phyloP scores from a whole-genome alignment of 2,329 filamentous ascomycete species.

The Acarospora socialis region DNA sequence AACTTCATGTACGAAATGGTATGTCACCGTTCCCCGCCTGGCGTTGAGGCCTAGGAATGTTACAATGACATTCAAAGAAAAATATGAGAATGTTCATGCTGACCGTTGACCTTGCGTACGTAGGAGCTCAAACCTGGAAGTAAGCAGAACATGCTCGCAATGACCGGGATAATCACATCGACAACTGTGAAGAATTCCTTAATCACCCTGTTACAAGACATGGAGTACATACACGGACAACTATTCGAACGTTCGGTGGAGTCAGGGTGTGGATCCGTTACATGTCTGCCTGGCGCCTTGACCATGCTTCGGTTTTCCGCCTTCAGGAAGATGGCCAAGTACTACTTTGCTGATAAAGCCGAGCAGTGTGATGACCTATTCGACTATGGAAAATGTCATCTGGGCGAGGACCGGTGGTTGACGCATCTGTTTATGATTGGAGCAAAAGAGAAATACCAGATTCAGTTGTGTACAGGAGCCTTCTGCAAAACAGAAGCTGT shows the following conservation, averaged over 20 bases:
- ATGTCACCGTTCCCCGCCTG: conserved; percentile 1
- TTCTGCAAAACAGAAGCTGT: conserved; percentile 98
- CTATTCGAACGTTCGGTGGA: conserved; percentile 92
- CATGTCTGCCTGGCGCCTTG: conserved; percentile 85
- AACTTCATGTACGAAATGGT: conserved; percentile 97
- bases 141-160: conserved; percentile 82
- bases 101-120: background rate
- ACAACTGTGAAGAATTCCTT: conserved; percentile 79
- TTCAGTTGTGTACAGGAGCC: conserved; percentile 92
- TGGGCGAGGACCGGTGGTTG: conserved; percentile 92
- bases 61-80: conserved; percentile 3
- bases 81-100: background rate
- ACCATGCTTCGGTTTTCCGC: conserved; percentile 94
- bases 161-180: conserved; percentile 94
- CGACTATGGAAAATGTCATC: conserved; percentile 87
- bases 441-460: conserved; percentile 82
- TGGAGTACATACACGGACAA: conserved; percentile 96
- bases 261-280: conserved; percentile 85
- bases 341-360: conserved; percentile 95
- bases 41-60: conserved; percentile 7
- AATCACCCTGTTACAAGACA: conserved; percentile 86
- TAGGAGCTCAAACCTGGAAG: conserved; percentile 79
- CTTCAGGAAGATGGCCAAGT: conserved; percentile 91
- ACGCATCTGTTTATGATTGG: conserved; percentile 99
- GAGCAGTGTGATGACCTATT: conserved; percentile 93